Conservation (phyloP, 2,329 filamentous ascomycete species). For the Elsinoe batatas region DNA sequence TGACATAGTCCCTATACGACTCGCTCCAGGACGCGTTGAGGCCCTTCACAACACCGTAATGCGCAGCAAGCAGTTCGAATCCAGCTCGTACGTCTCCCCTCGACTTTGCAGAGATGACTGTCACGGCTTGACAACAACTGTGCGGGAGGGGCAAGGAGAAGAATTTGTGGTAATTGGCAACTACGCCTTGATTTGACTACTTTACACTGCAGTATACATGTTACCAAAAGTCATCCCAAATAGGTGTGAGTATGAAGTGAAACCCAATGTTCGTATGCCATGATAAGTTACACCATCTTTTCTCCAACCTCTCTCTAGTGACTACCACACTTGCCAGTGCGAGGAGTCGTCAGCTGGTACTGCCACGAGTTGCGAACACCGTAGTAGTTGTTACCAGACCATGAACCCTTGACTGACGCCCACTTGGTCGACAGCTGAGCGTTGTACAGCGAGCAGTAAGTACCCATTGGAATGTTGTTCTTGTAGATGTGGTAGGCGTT, state of each 20-base stretch:
- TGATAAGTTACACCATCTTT: neutral
- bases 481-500: conserved; percentile 20
- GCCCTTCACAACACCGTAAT: no score
- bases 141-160: no score
- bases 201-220: neutral
- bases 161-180: neutral
- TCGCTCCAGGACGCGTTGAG: no score
- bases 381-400: conserved; percentile 14
- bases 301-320: neutral
- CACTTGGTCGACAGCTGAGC: conserved; percentile 14
- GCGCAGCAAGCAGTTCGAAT: no score
- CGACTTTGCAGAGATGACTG: neutral
- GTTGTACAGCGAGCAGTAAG: conserved; percentile 21
- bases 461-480: conserved; percentile 18
- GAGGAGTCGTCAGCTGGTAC: conserved; percentile 13
- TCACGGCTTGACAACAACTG: no score
- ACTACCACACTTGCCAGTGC: conserved; percentile 13
- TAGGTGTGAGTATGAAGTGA: neutral
- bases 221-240: neutral
- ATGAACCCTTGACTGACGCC: conserved; percentile 15
- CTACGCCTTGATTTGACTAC: neutral
- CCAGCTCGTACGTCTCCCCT: no score
- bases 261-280: neutral
- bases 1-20: no score
- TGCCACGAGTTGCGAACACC: conserved; percentile 14